Evolutionary conservation across 106 monocot species (phyloP).

Genomic region (Allium cepa): DNA sequence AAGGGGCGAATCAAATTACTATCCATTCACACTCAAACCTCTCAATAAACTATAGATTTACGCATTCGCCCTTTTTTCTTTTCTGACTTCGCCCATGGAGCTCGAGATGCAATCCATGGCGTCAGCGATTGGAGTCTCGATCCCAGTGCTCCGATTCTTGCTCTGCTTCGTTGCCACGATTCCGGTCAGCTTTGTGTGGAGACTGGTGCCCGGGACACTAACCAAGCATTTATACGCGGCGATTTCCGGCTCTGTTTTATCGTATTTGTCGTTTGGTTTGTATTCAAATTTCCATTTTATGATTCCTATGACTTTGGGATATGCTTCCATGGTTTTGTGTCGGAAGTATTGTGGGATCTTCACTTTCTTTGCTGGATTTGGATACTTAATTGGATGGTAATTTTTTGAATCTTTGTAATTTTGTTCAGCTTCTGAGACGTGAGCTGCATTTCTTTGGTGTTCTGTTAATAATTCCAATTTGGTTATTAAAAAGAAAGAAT

Average conservation of each 20-base stretch:
- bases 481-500: too few species aligned
- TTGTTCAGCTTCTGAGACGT: not conserved
- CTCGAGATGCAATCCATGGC: conserved; percentile 81
- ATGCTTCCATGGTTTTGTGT: conserved; percentile 63
- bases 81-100: conserved; percentile 32
- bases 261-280: conserved; percentile 80
- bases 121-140: conserved; percentile 87
- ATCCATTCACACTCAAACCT: not conserved
- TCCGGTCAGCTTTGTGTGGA: conserved; percentile 63
- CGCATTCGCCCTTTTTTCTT: not conserved
- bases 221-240: conserved; percentile 82
- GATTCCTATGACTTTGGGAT: conserved; percentile 76
- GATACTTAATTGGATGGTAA: conserved; percentile 93
- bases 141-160: conserved; percentile 91
- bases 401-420: not conserved
- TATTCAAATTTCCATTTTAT: conserved; percentile 92
- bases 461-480: too few species aligned
- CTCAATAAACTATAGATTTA: not conserved
- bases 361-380: conserved; percentile 81
- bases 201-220: conserved; percentile 47
- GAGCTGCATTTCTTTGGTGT: too few species aligned
- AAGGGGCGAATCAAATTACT: too few species aligned
- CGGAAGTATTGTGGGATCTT: conserved; percentile 54
- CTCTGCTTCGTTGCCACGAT: conserved; percentile 93
- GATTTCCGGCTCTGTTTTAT: conserved; percentile 59